Base-by-base conservation (phyloP, 2,329 filamentous ascomycete species). In the Fusarium longipes region DNA sequence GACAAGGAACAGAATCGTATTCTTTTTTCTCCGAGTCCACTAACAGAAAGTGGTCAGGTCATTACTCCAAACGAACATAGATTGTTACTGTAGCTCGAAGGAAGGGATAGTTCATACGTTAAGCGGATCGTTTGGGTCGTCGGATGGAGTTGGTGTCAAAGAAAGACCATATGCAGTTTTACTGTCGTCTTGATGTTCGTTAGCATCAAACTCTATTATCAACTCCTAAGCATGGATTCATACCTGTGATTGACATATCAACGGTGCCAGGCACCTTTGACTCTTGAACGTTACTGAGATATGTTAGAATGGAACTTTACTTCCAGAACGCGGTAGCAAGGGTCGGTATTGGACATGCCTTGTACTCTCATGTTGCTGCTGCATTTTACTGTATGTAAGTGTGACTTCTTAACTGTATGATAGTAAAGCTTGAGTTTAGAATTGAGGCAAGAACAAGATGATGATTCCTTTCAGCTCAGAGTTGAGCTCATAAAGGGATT, bases 211-310 rank as follows among this genome's bases (percentile, higher is more conserved):
- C 20, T 20, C 12, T 27, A 27, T 8, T 20, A 2, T 6, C 36
- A 9, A 17, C 2, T 0, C 20, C 11, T 20, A 22, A 27, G 11
- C 3, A 36, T 36, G 11, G 45, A 8, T 36, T 27, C 17, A 49
- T 49, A 36, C 45, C 32, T 36, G 17, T 36, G 4, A 49, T 17
- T 36, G 8, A 36, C 30, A 49, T 49, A 27, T 49, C 22, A 36
- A 49, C 17, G 10, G 45, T 49, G 22, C 45, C 30, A 27, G 30
- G 45, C 22, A 49, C 45, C 45, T 49, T 49, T 49, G 45, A 22
- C 32, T 49, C 22, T 36, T 8, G 11, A 6, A 36, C 6, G 32
- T 32, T 32, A 6, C 45, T 49, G 22, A 17, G 17, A 8, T 36
- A 12, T 36, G 12, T 49, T 36, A 36, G 22, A 36, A 32, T 15